Evolutionary conservation across 2,329 filamentous ascomycete genomes (phyloP), one percentile per base, ranked within the genome.

Genomic region (Nothopassalora personata): DNA sequence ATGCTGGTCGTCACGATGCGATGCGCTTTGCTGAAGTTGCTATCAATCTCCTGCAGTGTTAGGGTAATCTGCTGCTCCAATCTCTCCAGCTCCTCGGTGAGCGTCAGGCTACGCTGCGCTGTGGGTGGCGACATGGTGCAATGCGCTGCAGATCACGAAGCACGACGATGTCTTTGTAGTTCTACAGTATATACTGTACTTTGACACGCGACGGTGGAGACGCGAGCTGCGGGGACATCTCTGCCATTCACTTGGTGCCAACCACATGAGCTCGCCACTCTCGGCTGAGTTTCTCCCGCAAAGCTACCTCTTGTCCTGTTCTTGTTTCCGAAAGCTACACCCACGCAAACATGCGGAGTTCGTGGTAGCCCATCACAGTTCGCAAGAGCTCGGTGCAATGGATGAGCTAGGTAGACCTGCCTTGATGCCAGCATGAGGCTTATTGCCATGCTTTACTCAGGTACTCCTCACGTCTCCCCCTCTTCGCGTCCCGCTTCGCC

Each of bases 11-110:
- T 97, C 43, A 99, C 93, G 60, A 99, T 97, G 63, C 91, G 87
- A 75, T 99, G 94, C 31, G 94, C 92, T 71, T 90, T 91, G 77
- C 90, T 97, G 74, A 99, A 99, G 77, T 99, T 99, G 75, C 91
- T 89, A 74, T 99, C 94, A 77, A 99, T 99, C 80, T 99, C 94
- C 86, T 97, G 94, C 23, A 99, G 80, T 0, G 93, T 97, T 45
- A 97, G 81, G 0, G 94, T 99, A 68, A 99, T 97, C 23, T 91
- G 95, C 74, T 99, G 94, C 74, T 99, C 94, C 4, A 99, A 80
- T 74, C 88, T 92, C 77, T 99, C 94, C 55, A 99, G 81, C 80
- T 99, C 94, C 73, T 99, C 94, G 0, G 93, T 96, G 60, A 97
- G 81, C 5, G 90, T 90, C 60, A 97, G 79, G 31, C 80, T 81